phyloP scores from a whole-genome alignment of 106 monocot species.

The Gastrodia elata region DNA sequence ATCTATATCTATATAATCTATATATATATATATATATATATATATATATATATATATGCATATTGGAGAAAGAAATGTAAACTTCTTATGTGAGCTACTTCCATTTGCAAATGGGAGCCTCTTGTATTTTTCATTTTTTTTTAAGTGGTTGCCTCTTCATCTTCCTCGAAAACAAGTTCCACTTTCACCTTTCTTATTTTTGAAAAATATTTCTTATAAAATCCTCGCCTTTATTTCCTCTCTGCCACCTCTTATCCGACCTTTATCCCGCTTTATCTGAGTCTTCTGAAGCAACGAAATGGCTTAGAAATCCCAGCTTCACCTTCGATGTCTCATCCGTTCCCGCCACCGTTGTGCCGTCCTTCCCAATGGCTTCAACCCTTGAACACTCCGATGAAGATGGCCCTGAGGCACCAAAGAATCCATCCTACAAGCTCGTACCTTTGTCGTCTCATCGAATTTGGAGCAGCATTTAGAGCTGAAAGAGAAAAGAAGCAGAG shows the following conservation, averaged over 20 bases:
- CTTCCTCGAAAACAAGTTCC: no score
- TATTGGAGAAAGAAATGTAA: no score
- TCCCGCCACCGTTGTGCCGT: neutral
- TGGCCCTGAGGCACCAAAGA: neutral
- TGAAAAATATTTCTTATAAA: no score
- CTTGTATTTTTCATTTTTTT: no score
- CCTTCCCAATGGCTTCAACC: neutral
- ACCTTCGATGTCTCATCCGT: slow-evolving; percentile 40
- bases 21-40: no score
- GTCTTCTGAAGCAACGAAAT: slow-evolving; percentile 21
- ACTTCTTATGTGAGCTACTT: no score
- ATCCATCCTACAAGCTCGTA: slow-evolving; percentile 41
- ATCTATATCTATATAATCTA: no score
- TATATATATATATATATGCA: no score
- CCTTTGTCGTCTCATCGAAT: slow-evolving; percentile 21
- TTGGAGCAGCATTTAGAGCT: slow-evolving; percentile 17
- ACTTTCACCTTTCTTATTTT: no score
- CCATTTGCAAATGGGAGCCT: no score
- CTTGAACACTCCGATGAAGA: slow-evolving; percentile 17
- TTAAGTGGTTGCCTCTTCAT: no score
- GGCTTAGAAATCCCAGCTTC: slow-evolving; percentile 82
- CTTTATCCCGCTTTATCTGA: neutral
- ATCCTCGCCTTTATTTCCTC: neutral
- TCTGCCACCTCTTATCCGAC: slow-evolving; percentile 13
- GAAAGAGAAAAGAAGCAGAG: slow-evolving; percentile 32